These are phyloP conservation scores for Russula brevipes DNA, from an alignment of 768 basidiomycete species.

Conservation along the genomic window DNA sequence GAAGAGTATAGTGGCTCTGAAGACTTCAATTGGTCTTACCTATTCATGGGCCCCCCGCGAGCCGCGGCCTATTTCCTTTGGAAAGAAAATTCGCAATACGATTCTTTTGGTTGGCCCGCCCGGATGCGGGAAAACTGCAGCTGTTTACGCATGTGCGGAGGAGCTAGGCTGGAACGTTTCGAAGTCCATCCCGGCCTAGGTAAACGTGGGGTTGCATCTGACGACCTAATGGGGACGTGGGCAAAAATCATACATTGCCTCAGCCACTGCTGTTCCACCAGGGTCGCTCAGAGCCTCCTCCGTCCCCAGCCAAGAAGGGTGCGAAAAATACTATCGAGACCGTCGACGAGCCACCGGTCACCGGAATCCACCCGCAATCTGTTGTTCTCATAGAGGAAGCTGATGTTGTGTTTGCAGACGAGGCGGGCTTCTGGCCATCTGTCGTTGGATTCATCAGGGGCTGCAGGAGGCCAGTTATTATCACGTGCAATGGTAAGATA, in stretches of 20 bases:
- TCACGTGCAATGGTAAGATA: conserved; percentile 91
- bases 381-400: conserved; percentile 92
- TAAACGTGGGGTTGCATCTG: conserved; percentile 80
- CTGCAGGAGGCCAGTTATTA: conserved; percentile 82
- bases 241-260: conserved; percentile 72
- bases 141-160: conserved; percentile 88
- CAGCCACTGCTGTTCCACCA: conserved; percentile 16
- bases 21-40: conserved; percentile 1
- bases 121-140: conserved; percentile 86
- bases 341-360: not conserved
- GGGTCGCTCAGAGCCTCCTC: conserved; percentile 23
- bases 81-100: conserved; percentile 67
- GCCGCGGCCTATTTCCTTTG: conserved; percentile 30
- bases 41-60: conserved; percentile 6
- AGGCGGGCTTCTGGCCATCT: conserved; percentile 79
- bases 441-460: conserved; percentile 76
- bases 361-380: conserved; percentile 50
- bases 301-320: conserved; percentile 11
- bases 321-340: not conserved
- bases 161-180: conserved; percentile 96
- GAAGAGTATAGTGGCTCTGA: not conserved
- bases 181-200: conserved; percentile 96
- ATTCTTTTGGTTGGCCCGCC: conserved; percentile 79
- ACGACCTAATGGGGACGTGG: conserved; percentile 86
- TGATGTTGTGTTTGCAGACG: conserved; percentile 87